Evolutionary conservation across 257 asterid species (phyloP).

Genomic region (Prunella vulgaris): DNA sequence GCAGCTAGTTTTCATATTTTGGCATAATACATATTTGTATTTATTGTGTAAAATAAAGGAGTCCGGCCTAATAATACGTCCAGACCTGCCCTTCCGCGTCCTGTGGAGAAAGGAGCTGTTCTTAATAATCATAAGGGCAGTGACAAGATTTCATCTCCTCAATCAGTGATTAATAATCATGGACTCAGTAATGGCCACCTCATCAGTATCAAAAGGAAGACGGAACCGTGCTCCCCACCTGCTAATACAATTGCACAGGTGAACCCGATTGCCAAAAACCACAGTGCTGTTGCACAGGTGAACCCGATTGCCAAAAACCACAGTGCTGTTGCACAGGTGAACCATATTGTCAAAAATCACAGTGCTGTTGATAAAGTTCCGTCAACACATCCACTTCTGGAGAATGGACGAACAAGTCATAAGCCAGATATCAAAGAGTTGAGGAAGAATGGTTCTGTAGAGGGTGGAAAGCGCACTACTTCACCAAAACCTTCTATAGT

Average conservation of each 20-base stretch:
- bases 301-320: background rate
- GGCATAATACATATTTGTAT: slow-evolving; percentile 19
- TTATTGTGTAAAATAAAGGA: slow-evolving; percentile 29
- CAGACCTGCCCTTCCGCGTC: slow-evolving; percentile 27
- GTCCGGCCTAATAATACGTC: slow-evolving; percentile 24
- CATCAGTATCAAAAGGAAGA: slow-evolving; percentile 16
- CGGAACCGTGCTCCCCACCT: slow-evolving; percentile 33
- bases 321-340: background rate
- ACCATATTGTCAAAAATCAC: slow-evolving; percentile 13
- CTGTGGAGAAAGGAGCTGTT: slow-evolving; percentile 17
- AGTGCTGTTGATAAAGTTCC: slow-evolving; percentile 4
- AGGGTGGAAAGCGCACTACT: slow-evolving; percentile 9
- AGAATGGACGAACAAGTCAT: slow-evolving; percentile 23
- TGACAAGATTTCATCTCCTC: slow-evolving; percentile 27
- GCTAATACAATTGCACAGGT: background rate
- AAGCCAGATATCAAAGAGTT: slow-evolving; percentile 23
- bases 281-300: background rate
- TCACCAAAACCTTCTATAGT: slow-evolving; percentile 18
- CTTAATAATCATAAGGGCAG: slow-evolving; percentile 19
- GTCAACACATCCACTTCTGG: background rate
- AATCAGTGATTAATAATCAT: slow-evolving; percentile 21
- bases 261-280: slow-evolving; percentile 8
- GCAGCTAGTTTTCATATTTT: slow-evolving; percentile 14
- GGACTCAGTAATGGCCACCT: slow-evolving; percentile 25
- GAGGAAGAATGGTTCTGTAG: slow-evolving; percentile 28